phyloP scores from a whole-genome alignment of 2,329 filamentous ascomycete genomes.

The Penicillium sp. region DNA sequence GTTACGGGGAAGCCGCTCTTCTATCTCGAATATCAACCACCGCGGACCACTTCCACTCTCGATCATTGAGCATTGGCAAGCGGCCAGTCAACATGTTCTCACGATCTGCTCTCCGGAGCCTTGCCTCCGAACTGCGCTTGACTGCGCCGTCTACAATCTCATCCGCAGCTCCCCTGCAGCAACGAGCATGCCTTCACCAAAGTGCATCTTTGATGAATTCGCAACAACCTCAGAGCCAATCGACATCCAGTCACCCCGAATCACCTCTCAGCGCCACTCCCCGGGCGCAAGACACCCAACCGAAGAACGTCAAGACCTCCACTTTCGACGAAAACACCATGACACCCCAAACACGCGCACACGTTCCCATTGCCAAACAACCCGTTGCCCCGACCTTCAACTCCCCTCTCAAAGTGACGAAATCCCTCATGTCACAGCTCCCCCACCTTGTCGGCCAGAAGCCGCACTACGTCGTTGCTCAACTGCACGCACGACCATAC shows the following conservation, averaged over 20 bases:
- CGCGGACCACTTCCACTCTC: constrained; percentile 11
- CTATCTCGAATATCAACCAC: constrained; percentile 8
- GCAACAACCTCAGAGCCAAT: constrained; percentile 25
- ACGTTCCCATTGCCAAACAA: constrained; percentile 27
- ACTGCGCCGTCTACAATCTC: constrained; percentile 18
- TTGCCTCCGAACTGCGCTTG: constrained; percentile 24
- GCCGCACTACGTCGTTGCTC: constrained; percentile 42
- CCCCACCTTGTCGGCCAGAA: constrained; percentile 38
- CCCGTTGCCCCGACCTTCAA: constrained; percentile 33
- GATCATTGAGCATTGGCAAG: constrained; percentile 8
- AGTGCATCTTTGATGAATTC: constrained; percentile 21
- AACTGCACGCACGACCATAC: constrained; percentile 44
- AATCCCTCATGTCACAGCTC: constrained; percentile 37
- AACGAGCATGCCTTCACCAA: constrained; percentile 39
- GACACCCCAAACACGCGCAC: constrained; percentile 18
- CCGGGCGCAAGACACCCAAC: constrained; percentile 22
- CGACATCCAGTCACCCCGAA: constrained; percentile 25
- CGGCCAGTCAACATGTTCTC: constrained; percentile 29
- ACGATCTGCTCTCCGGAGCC: constrained; percentile 27
- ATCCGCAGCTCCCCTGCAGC: constrained; percentile 21
- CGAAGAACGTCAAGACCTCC: constrained; percentile 6
- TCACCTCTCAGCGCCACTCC: constrained; percentile 22
- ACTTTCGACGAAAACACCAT: constrained; percentile 12
- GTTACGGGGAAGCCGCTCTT: constrained; percentile 11
- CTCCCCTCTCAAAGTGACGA: constrained; percentile 34